Evolutionary conservation across 192 early-diverging fungal genomes (phyloP).

Genomic region (Chytriomyces sp.): DNA sequence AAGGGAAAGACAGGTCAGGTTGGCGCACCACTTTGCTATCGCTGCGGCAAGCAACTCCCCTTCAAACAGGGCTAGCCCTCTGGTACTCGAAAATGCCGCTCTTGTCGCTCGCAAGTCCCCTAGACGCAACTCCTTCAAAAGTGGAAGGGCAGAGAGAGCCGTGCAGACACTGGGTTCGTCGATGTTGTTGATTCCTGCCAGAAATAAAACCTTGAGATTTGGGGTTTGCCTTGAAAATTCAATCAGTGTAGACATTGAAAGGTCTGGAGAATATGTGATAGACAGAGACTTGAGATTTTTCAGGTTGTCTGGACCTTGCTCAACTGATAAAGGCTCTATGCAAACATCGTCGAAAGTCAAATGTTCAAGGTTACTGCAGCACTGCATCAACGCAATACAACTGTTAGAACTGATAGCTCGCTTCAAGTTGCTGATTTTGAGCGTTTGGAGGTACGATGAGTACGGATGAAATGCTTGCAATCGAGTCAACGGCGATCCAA

Average conservation of each 20-base stretch:
- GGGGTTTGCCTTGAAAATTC: neutral
- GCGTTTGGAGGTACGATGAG: neutral
- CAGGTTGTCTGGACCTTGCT: neutral
- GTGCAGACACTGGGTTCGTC: constrained; percentile 9
- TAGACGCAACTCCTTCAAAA: neutral
- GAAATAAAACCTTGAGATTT: neutral
- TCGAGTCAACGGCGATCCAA: neutral
- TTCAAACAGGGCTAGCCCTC: constrained; percentile 6
- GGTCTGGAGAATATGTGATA: constrained; percentile 15
- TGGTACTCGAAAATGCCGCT: constrained; percentile 21
- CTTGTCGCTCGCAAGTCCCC: constrained; percentile 16
- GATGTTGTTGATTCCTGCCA: constrained; percentile 12
- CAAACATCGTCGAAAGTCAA: constrained; percentile 17
- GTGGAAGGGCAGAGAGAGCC: neutral
- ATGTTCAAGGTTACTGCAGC: neutral
- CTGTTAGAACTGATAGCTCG: neutral
- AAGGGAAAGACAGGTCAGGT: constrained; percentile 3
- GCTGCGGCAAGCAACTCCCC: neutral
- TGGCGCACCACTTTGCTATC: neutral
- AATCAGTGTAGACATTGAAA: neutral
- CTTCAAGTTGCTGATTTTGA: neutral
- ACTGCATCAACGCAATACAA: neutral
- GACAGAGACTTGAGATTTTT: neutral
- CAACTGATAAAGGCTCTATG: neutral
- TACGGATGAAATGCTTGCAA: neutral